A percentile compares a stretch with the other conserved stretches of the same genome.
Conservation (phyloP, 2,329 filamentous ascomycete species). For the Ascochyta lentis region DNA sequence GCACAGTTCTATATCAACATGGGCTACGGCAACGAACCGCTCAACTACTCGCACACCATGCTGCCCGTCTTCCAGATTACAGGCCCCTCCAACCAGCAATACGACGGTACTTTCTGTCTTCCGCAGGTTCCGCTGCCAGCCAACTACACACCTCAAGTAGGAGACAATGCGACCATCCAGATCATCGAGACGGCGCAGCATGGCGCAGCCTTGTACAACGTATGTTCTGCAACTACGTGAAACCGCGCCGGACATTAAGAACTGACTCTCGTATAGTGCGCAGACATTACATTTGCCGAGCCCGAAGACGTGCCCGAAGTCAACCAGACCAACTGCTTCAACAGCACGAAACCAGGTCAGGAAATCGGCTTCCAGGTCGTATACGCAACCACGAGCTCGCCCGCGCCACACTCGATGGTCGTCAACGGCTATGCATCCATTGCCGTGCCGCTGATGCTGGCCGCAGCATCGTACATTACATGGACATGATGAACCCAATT, state of each 20-base stretch:
- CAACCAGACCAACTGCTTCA: constrained; percentile 85
- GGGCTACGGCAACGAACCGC: constrained; percentile 79
- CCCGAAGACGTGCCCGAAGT: constrained; percentile 77
- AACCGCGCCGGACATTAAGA: too few species aligned
- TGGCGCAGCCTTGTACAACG: constrained; percentile 81
- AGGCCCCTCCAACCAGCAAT: constrained; percentile 83
- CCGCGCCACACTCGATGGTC: constrained; percentile 33
- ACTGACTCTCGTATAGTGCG: constrained; percentile 67
- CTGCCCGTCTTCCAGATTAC: constrained; percentile 80
- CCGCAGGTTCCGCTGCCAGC: constrained; percentile 85
- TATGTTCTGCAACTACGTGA: constrained; percentile 52
- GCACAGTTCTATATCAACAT: constrained; percentile 92
- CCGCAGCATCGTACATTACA: constrained; percentile 35
- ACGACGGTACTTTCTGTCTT: constrained; percentile 85
- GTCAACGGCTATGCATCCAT: constrained; percentile 38
- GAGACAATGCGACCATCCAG: constrained; percentile 92
- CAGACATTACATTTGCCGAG: constrained; percentile 90
- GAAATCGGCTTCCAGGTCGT: constrained; percentile 75
- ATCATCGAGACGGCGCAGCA: constrained; percentile 83
- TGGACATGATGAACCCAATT: constrained; percentile 25
- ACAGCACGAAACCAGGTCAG: constrained; percentile 63
- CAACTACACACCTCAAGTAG: constrained; percentile 72
- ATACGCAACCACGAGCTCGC: constrained; percentile 63
- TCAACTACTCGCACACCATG: constrained; percentile 88
- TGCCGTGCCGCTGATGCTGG: constrained; percentile 37